Evolutionary conservation across 1,284 basidiomycete species (phyloP).

Genomic region (Austroboletus novae-zelandiae): DNA sequence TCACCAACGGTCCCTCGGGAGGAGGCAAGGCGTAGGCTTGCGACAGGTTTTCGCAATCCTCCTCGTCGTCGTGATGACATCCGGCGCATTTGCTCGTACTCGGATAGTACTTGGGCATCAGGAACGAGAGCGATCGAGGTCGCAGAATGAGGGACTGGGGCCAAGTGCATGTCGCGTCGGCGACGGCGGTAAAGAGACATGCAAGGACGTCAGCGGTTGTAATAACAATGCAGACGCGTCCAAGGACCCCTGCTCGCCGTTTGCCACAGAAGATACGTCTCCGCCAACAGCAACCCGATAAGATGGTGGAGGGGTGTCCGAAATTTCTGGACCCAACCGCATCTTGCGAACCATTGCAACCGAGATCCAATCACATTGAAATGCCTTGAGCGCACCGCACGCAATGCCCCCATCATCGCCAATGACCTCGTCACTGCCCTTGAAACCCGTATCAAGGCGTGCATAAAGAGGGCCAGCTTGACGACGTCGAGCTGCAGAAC

Average conservation of each 20-base stretch:
- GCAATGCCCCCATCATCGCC: conserved; percentile 86
- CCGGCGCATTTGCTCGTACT: conserved; percentile 9
- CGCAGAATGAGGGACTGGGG: conserved; percentile 18
- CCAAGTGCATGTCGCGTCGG: conserved; percentile 9
- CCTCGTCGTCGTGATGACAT: conserved; percentile 15
- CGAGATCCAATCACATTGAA: too few relatives aligned
- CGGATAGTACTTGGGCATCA: conserved; percentile 5
- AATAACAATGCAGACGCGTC: conserved; percentile 28
- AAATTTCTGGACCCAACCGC: too few relatives aligned
- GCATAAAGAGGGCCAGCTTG: conserved; percentile 90
- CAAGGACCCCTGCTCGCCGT: conserved; percentile 8
- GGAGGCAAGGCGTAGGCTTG: conserved; percentile 30
- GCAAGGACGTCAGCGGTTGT: conserved; percentile 24
- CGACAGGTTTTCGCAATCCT: conserved; percentile 29
- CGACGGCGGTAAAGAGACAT: conserved; percentile 5
- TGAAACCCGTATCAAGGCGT: conserved; percentile 89
- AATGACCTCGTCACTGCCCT: conserved; percentile 82
- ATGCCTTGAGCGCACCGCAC: conserved; percentile 88
- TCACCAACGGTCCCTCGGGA: conserved; percentile 27
- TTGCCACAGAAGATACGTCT: neutral
- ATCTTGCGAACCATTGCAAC: too few relatives aligned
- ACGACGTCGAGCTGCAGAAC: conserved; percentile 91
- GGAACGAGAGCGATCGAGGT: conserved; percentile 25
- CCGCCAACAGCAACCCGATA: conserved; percentile 12
- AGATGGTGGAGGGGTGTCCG: conserved; percentile 26